phyloP scores from a whole-genome alignment of 2,329 filamentous ascomycete species.

The Coniochaeta sp. region DNA sequence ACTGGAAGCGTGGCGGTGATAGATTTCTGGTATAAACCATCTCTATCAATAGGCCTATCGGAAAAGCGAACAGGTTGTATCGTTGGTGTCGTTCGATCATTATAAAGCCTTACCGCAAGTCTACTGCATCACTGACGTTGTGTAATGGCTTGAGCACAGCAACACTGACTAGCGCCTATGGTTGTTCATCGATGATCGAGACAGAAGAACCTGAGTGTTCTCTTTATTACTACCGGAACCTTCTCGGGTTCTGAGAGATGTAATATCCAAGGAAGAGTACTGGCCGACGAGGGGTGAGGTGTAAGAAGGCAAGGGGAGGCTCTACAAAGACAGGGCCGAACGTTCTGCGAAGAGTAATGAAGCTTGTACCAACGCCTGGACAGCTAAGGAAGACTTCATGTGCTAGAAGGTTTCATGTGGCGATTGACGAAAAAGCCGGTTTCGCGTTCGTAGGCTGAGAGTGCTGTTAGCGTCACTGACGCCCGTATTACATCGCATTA shows the following conservation, averaged over 20 bases:
- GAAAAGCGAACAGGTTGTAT: no score
- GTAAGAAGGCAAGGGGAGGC: not conserved
- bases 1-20: constrained; percentile 12
- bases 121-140: not conserved
- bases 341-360: not conserved
- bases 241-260: not conserved
- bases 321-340: not conserved
- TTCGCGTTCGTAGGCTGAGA: no score
- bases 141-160: not conserved
- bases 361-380: not conserved
- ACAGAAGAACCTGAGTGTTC: not conserved
- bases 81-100: no score
- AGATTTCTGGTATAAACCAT: constrained; percentile 12
- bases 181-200: not conserved
- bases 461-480: no score
- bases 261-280: not conserved
- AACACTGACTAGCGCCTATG: not conserved
- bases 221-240: not conserved
- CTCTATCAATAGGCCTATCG: constrained; percentile 9
- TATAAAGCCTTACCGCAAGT: constrained; percentile 10
- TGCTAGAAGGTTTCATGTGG: not conserved
- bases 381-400: not conserved
- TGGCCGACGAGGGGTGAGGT: not conserved
- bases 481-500: no score
- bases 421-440: not conserved